Percentiles rank a stretch among this genome's conserved stretches.
phyloP scores from a whole-genome alignment of 2,329 filamentous ascomycete species.

The Xylaria digitata region DNA sequence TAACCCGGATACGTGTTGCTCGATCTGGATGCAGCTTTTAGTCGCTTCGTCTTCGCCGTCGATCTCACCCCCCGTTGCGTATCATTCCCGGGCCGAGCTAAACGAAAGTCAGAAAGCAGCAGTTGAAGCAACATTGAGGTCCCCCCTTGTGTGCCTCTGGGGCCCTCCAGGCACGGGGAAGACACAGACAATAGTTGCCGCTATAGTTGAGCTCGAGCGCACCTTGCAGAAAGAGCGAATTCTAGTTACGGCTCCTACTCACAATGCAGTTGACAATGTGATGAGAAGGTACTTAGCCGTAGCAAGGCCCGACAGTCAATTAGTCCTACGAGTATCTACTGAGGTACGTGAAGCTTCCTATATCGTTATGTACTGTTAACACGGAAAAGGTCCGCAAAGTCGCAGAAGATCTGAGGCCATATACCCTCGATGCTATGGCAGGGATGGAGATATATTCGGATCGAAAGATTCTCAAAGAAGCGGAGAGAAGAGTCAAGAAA shows the following conservation, averaged over 20 bases:
- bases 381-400: conserved; percentile 13
- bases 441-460: conserved; percentile 23
- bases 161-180: conserved; percentile 27
- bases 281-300: conserved; percentile 20
- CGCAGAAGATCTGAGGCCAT: conserved; percentile 17
- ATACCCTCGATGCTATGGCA: conserved; percentile 28
- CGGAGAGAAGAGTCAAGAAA: conserved; percentile 21
- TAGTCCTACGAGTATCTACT: conserved; percentile 21
- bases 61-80: neutral
- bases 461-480: conserved; percentile 17
- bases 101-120: conserved; percentile 25
- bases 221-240: conserved; percentile 11
- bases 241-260: conserved; percentile 28
- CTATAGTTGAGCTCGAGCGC: conserved; percentile 20
- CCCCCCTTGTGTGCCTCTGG: conserved; percentile 26
- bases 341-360: conserved; percentile 12
- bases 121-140: conserved; percentile 20
- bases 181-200: conserved; percentile 28
- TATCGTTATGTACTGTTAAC: neutral
- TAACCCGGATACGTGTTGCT: conserved; percentile 10
- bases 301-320: conserved; percentile 7
- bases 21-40: conserved; percentile 24
- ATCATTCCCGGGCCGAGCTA: conserved; percentile 2
- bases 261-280: conserved; percentile 29
- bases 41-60: conserved; percentile 4